Evolutionary conservation across 768 basidiomycete species (phyloP).

Genomic region (Amanita brunnescens): DNA sequence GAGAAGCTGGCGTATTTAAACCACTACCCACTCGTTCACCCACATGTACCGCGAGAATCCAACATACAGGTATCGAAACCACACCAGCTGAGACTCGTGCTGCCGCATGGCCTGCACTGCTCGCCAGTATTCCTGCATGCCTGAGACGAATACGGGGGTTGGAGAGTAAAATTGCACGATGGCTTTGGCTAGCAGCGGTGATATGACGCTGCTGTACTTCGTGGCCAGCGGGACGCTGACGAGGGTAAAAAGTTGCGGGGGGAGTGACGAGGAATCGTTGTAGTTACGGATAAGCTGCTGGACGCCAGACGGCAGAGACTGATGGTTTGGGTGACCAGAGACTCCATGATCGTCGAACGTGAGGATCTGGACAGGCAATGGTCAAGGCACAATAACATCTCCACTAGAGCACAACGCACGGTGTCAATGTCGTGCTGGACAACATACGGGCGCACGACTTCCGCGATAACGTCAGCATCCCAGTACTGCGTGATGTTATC

Average conservation of each 20-base stretch:
- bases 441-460: slow-evolving; percentile 51
- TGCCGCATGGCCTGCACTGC: slow-evolving; percentile 61
- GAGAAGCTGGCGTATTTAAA: slow-evolving; percentile 21
- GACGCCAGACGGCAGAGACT: slow-evolving; percentile 53
- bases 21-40: slow-evolving; percentile 75
- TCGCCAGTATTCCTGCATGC: slow-evolving; percentile 42
- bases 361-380: slow-evolving; percentile 48
- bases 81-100: slow-evolving; percentile 72
- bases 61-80: slow-evolving; percentile 87
- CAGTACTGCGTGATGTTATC: slow-evolving; percentile 67
- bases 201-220: slow-evolving; percentile 60
- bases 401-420: slow-evolving; percentile 30
- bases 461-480: slow-evolving; percentile 51
- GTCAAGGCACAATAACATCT: neutral
- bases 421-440: slow-evolving; percentile 49
- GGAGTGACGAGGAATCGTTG: slow-evolving; percentile 12
- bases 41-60: slow-evolving; percentile 84
- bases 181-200: slow-evolving; percentile 39
- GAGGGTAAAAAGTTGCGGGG: slow-evolving; percentile 50
- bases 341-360: slow-evolving; percentile 77
- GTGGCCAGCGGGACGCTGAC: slow-evolving; percentile 42
- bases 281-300: slow-evolving; percentile 29
- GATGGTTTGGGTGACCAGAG: slow-evolving; percentile 85
- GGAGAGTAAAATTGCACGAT: neutral
- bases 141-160: slow-evolving; percentile 44